Evolutionary conservation across 2,329 filamentous ascomycete genomes (phyloP).

Genomic region (Thermothelomyces thermophilus): DNA sequence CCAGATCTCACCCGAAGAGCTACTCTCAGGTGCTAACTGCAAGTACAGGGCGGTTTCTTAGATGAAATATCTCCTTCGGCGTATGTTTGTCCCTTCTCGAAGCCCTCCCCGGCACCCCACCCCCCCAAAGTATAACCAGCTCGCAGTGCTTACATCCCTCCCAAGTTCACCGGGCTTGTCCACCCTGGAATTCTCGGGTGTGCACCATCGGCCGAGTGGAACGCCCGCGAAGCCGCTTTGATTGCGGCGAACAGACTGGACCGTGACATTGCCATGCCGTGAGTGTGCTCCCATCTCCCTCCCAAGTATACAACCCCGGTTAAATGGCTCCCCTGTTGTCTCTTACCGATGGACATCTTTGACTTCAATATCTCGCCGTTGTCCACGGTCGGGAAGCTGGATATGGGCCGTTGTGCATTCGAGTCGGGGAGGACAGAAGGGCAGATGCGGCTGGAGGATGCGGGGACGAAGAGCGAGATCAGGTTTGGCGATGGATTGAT

Average conservation of each 20-base stretch:
- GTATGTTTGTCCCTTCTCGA: constrained; percentile 58
- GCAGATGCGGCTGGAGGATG: constrained; percentile 33
- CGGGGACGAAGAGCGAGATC: constrained; percentile 30
- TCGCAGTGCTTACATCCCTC: constrained; percentile 86
- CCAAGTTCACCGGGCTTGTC: constrained; percentile 82
- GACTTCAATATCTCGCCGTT: constrained; percentile 79
- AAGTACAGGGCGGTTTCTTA: constrained; percentile 62
- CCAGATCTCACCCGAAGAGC: neutral
- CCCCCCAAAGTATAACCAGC: no score
- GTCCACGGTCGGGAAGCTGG: constrained; percentile 37
- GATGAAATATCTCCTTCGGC: constrained; percentile 82
- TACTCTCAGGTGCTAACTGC: neutral
- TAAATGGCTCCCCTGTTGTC: no score
- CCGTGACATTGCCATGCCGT: constrained; percentile 66
- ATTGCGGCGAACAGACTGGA: constrained; percentile 62
- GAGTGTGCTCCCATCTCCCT: neutral
- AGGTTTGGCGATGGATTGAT: constrained; percentile 48
- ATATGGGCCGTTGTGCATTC: constrained; percentile 68
- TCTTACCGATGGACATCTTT: constrained; percentile 87
- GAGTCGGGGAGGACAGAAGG: constrained; percentile 42
- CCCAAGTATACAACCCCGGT: constrained; percentile 54
- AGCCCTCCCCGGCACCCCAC: no score
- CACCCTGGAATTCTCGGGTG: constrained; percentile 89
- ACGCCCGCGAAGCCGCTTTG: constrained; percentile 72
- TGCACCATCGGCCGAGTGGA: constrained; percentile 81